Percentiles rank a stretch among this genome's conserved stretches.
These are phyloP conservation scores for Talaromyces sp. DNA, from an alignment of 2,329 filamentous ascomycete genomes.

Conservation along the genomic window DNA sequence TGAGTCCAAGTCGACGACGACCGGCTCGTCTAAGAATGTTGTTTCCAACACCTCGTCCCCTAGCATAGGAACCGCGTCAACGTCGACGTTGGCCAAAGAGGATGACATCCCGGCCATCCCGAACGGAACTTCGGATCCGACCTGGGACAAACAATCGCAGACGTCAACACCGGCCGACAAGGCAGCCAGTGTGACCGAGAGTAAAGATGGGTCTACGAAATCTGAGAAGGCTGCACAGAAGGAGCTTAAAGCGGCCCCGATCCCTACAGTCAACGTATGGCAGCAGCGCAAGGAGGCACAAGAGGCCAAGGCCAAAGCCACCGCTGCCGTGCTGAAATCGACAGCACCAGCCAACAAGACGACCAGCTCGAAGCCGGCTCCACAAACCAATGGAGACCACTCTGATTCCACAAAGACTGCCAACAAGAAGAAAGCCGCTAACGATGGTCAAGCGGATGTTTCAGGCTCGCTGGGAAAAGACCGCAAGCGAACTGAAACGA, in stretches of 20 bases:
- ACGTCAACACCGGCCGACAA: constrained; percentile 59
- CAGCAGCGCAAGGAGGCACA: constrained; percentile 67
- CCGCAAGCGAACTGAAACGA: constrained; percentile 31
- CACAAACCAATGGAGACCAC: constrained; percentile 26
- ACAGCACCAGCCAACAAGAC: constrained; percentile 14
- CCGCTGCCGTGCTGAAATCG: constrained; percentile 22
- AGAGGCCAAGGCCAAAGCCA: constrained; percentile 45
- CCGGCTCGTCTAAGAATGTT: constrained; percentile 23
- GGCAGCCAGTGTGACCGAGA: constrained; percentile 32
- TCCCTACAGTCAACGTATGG: constrained; percentile 86
- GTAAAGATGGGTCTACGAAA: constrained; percentile 48
- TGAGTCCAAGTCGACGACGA: constrained; percentile 26
- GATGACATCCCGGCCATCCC: constrained; percentile 57
- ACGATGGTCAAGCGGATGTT: constrained; percentile 17
- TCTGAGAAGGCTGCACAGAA: constrained; percentile 55
- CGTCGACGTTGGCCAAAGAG: constrained; percentile 51
- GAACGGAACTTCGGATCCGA: constrained; percentile 60
- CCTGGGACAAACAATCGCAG: constrained; percentile 63
- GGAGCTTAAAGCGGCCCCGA: constrained; percentile 72
- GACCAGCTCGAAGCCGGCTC: constrained; percentile 18
- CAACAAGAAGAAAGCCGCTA: constrained; percentile 34
- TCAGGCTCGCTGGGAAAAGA: too few species aligned
- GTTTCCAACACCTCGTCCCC: constrained; percentile 47
- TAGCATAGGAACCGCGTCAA: constrained; percentile 49
- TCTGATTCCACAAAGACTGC: constrained; percentile 34